Base-by-base conservation (phyloP, 2,329 filamentous ascomycete species). In the Diaporthe capsici region DNA sequence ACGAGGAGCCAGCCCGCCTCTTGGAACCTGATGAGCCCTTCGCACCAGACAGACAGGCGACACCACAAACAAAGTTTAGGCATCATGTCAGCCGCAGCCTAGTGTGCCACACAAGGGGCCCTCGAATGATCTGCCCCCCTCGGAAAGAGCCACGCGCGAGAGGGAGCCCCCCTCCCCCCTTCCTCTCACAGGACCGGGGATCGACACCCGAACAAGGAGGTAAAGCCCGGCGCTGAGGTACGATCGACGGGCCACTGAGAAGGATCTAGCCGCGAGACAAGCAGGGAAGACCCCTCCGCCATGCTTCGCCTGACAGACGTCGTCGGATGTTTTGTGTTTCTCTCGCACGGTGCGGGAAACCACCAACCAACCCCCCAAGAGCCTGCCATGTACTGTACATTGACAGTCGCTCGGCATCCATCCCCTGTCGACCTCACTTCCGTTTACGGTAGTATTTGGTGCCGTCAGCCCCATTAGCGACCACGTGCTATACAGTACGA, bases 401-500 rank as follows among this genome's bases (percentile, higher is more conserved):
- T 37, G 44, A 53, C 47, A 39, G 13, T 13, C 63, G 63, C 34
- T 39, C 22, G 47, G 15, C 65, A 68, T 68, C 47, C 65, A 68
- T 53, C 47, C 65, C 65, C 65, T 68, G 65, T 68, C 65, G 65
- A 68, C 22, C 47, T 53, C 31, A 53, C 31, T 53, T 49, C 65
- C 47, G 65, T 34, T 39, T 53, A 28, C 47, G 34, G 65, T 68
- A 39, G 65, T 53, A 53, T 68, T 68, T 25, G 22, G 31, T 47
- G 25, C 61, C 17, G 39, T 49, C 61, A 65, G 60, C 39, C 42
- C 61, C 44, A 53, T 39, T 68, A 68, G 28, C 65, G 49, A 37
- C 65, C 65, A 68, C 65, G 65, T 68, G 65, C 65, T 68, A 68
- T 68, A 68, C 65, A 68, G 60, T 65, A 65, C 39, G 60, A 44